Conservation (phyloP, 116 monocot genomes). For the Zostera marina region DNA sequence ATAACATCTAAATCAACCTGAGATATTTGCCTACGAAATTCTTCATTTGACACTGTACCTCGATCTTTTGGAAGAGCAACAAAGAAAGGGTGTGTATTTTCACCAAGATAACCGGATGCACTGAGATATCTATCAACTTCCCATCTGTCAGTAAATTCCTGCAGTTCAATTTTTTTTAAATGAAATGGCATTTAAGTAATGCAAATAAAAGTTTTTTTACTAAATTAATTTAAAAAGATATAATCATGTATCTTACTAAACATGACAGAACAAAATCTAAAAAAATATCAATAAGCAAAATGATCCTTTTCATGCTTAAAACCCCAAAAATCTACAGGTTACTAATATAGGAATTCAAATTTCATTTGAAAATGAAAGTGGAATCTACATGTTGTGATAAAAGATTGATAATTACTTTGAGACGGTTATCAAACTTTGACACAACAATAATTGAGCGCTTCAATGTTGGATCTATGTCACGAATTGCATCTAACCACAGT, state of each 20-base stretch:
- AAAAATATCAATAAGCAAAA: no score
- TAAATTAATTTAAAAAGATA: no score
- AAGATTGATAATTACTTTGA: constrained; percentile 38
- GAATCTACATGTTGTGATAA: neutral
- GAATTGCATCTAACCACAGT: constrained; percentile 81
- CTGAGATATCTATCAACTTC: constrained; percentile 87
- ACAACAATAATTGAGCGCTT: constrained; percentile 70
- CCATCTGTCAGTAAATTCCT: constrained; percentile 94
- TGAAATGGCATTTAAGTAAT: neutral
- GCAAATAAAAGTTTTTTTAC: no score
- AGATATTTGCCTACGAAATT: constrained; percentile 87
- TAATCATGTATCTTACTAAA: no score
- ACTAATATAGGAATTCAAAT: neutral
- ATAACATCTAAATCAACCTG: constrained; percentile 74
- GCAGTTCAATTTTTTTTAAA: constrained; percentile 5
- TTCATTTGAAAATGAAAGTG: neutral
- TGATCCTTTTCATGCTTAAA: no score
- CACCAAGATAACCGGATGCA: constrained; percentile 92
- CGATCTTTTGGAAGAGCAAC: constrained; percentile 95
- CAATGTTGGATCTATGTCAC: constrained; percentile 89
- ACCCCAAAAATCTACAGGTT: no score
- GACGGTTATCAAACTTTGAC: constrained; percentile 90
- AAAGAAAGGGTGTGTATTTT: constrained; percentile 77
- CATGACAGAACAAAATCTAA: no score
- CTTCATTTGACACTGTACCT: constrained; percentile 67